Evolutionary conservation across 176 grass and related monocot genomes (phyloP).

Genomic region (Triticum monococcum): DNA sequence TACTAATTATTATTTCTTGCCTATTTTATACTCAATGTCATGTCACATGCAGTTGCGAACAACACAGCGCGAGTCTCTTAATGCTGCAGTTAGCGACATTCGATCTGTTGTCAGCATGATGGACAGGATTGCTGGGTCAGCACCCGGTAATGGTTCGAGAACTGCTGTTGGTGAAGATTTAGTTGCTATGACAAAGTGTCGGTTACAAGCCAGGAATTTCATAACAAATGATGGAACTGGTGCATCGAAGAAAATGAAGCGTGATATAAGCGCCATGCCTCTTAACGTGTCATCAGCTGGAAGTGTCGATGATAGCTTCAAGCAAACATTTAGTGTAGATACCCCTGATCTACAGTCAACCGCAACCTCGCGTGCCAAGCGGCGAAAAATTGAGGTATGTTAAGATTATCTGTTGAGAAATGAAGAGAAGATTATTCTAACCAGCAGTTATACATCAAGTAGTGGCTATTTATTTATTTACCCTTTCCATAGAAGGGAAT

Average conservation of each 20-base stretch:
- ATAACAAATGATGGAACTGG: constrained; percentile 78
- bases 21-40: constrained; percentile 22
- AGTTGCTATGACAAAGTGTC: constrained; percentile 98
- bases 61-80: constrained; percentile 36
- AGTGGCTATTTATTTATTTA: background rate
- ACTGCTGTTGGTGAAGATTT: constrained; percentile 94
- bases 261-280: constrained; percentile 97
- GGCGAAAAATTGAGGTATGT: constrained; percentile 75
- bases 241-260: constrained; percentile 95
- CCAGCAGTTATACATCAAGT: background rate
- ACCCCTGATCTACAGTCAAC: constrained; percentile 82
- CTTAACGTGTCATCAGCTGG: constrained; percentile 71
- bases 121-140: constrained; percentile 89
- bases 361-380: constrained; percentile 73
- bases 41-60: constrained; percentile 59
- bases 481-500: background rate
- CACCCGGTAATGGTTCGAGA: constrained; percentile 94
- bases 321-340: constrained; percentile 47
- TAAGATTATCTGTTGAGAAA: constrained; percentile 8
- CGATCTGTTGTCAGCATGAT: constrained; percentile 89
- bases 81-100: constrained; percentile 73
- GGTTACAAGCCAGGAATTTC: constrained; percentile 94
- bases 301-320: constrained; percentile 78
- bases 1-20: background rate
- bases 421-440: background rate